Percentiles rank a stretch among this genome's conserved stretches.
Conservation (phyloP, 1,284 basidiomycete species). For the Coniferiporia weirii region DNA sequence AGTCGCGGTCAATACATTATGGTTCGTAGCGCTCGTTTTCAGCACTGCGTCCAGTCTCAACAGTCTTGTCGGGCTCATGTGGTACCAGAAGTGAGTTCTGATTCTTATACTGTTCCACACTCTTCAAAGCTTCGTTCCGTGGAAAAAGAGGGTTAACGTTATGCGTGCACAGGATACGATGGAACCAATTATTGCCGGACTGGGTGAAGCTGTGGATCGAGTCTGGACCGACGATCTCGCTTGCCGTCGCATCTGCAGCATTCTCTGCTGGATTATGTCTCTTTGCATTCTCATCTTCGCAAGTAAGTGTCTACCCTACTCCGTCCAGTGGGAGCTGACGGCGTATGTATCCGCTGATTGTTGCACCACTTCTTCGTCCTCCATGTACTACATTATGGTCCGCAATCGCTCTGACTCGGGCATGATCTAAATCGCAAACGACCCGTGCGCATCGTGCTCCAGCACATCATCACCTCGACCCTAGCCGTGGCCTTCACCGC, state of each 20-base stretch:
- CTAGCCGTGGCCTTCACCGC: no score
- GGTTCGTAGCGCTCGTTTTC: conserved; percentile 25
- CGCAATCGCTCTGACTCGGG: no score
- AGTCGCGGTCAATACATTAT: conserved; percentile 21
- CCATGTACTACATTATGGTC: no score
- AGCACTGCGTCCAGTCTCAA: conserved; percentile 25
- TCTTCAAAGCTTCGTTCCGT: no score
- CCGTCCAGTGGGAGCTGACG: no score
- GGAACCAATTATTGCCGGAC: background rate
- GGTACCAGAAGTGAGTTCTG: background rate
- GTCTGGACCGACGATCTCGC: background rate
- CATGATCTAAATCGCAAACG: no score
- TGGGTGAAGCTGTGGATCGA: background rate
- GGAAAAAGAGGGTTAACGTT: no score
- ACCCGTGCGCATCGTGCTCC: no score
- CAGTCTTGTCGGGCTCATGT: conserved; percentile 15
- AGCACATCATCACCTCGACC: no score
- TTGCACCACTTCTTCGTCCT: no score
- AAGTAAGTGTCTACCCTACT: background rate
- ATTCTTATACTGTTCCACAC: no score
- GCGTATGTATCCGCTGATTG: no score
- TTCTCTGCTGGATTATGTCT: background rate
- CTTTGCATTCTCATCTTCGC: background rate
- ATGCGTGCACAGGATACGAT: background rate
- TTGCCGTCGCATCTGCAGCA: background rate